Conservation (phyloP, 176 grass and related monocot species). For the Aegilops sharonensis region DNA sequence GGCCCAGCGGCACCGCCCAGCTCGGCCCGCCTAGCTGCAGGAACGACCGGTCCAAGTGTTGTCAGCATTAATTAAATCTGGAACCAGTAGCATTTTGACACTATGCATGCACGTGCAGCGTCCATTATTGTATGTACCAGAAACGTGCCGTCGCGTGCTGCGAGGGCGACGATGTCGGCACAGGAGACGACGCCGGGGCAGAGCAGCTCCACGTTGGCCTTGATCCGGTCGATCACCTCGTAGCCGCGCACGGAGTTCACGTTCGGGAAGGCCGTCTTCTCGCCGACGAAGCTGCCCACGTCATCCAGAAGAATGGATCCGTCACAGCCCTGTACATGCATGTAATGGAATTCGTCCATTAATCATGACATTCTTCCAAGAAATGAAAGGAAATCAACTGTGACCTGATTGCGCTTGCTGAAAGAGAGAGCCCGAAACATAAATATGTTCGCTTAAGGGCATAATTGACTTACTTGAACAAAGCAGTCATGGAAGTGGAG, state of each 20-base stretch:
- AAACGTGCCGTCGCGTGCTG: constrained; percentile 60
- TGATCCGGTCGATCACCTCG: constrained; percentile 84
- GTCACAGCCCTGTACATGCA: constrained; percentile 56
- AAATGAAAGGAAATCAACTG: too few species aligned
- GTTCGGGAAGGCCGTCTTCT: constrained; percentile 73
- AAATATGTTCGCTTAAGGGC: too few species aligned
- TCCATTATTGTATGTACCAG: constrained; percentile 32
- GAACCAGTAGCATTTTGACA: neutral
- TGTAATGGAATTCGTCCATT: neutral
- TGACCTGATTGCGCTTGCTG: neutral
- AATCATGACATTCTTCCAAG: neutral
- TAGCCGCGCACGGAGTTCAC: constrained; percentile 62
- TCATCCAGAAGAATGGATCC: constrained; percentile 73
- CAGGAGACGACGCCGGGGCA: constrained; percentile 76
- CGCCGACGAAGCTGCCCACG: constrained; percentile 44
- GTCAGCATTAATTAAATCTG: neutral
- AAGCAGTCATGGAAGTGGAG: constrained; percentile 91
- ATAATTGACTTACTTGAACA: constrained; percentile 44
- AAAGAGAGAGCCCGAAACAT: too few species aligned
- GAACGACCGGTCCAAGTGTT: too few species aligned
- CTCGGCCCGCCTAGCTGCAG: constrained; percentile 67
- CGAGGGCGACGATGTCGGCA: constrained; percentile 79
- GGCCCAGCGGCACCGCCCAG: constrained; percentile 65
- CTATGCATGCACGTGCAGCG: neutral
- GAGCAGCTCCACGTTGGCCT: constrained; percentile 46